Conservation (phyloP, 2,329 filamentous ascomycete species). For the Scolecobasidium constrictum region DNA sequence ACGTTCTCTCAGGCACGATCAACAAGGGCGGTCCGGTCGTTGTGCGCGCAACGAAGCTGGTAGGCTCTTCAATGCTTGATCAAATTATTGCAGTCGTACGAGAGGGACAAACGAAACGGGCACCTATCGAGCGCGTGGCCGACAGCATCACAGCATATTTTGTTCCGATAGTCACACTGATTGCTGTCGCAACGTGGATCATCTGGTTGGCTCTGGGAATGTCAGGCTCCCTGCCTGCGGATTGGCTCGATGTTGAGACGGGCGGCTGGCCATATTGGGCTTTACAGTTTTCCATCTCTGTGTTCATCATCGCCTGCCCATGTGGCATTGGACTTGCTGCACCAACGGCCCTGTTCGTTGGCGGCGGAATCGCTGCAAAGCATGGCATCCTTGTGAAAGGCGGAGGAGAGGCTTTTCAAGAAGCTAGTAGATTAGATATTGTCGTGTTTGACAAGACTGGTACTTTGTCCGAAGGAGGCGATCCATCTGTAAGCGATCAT, state of each 20-base stretch:
- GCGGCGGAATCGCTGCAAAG: slow-evolving; percentile 67
- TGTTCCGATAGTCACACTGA: slow-evolving; percentile 58
- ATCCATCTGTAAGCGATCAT: slow-evolving; percentile 56
- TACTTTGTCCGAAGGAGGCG: slow-evolving; percentile 62
- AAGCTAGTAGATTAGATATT: slow-evolving; percentile 65
- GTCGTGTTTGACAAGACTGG: slow-evolving; percentile 87
- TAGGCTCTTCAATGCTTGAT: slow-evolving; percentile 66
- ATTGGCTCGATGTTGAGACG: slow-evolving; percentile 42
- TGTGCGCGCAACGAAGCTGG: slow-evolving; percentile 51
- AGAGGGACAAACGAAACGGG: slow-evolving; percentile 65
- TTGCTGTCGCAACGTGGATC: slow-evolving; percentile 61
- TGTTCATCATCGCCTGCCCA: slow-evolving; percentile 79
- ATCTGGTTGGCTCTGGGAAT: slow-evolving; percentile 58
- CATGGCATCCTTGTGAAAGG: slow-evolving; percentile 74
- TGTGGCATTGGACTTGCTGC: slow-evolving; percentile 78
- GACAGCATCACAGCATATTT: slow-evolving; percentile 67
- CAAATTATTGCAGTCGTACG: slow-evolving; percentile 67
- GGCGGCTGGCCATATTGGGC: slow-evolving; percentile 65
- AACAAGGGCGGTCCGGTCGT: slow-evolving; percentile 57
- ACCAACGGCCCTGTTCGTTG: slow-evolving; percentile 74
- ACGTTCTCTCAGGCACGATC: slow-evolving; percentile 62
- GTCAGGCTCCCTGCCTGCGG: slow-evolving; percentile 43
- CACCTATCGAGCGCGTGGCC: slow-evolving; percentile 65
- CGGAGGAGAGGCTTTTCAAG: slow-evolving; percentile 76
- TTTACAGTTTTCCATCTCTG: slow-evolving; percentile 73